Base-by-base conservation (phyloP, 2,329 filamentous ascomycete species). In the Penicillium palitans region DNA sequence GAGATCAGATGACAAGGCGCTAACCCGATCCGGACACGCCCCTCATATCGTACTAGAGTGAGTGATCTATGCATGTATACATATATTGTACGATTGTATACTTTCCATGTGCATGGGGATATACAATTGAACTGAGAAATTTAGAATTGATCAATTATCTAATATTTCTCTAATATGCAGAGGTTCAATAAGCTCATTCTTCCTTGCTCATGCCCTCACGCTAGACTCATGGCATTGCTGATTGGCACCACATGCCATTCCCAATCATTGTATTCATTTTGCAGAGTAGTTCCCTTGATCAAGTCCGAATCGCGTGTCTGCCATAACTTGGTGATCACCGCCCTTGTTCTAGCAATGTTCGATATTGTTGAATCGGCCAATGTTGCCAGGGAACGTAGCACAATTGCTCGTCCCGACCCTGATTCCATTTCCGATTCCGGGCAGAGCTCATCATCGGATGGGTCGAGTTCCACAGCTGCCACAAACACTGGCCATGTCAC, bases 241-340 rank as follows among this genome's bases (percentile, higher is more conserved):
- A 78, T 66, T 17, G 77, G 77, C 27, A 73, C 76, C 24, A 79
- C 75, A 62, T 77, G 74, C 52, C 68, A 69, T 55, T 76, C 76
- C 77, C 77, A 79, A 53, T 79, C 76, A 52, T 79, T 79, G 21
- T 68, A 66, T 4, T 60, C 61, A 21, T 59, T 57, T 37, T 61
- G 50, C 6, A 60, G 63, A 10, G 61, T 25, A 7, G 58, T 9
- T 35, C 57, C 59, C 31, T 69, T 72, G 8, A 72, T 55, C 44
- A 74, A 59, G 44, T 72, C 69, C 33, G 69, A 60, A 51, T 82
- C 79, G 24, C 80, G 72, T 44, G 74, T 74, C 55, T 76, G 74
- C 80, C 80, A 82, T 12, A 82, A 73, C 45, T 78, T 80, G 10
- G 76, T 71, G 52, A 82, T 79, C 4, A 82, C 80, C 0, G 76